These are phyloP conservation scores for Camelina laxa DNA, from an alignment of 345 rosid genomes.

Conservation along the genomic window DNA sequence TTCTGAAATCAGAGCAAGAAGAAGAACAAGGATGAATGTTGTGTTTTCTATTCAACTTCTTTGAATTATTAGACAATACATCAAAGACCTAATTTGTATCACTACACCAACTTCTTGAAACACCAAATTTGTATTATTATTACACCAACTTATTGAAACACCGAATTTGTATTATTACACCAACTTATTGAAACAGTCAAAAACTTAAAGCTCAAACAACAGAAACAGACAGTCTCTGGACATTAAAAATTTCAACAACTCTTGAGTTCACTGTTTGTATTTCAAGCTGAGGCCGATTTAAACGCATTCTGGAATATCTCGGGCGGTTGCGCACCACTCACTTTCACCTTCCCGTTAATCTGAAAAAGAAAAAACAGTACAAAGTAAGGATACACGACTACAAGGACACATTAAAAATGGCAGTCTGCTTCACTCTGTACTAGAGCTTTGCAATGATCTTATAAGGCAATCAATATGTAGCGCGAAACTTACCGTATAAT, in stretches of 20 bases:
- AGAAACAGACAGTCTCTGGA: slow-evolving; percentile 5
- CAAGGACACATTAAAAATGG: neutral
- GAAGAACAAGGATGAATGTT: neutral
- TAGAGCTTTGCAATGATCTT: neutral
- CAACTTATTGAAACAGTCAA: slow-evolving; percentile 12
- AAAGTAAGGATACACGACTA: neutral
- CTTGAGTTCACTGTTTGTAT: neutral
- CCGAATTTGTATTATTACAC: slow-evolving; percentile 16
- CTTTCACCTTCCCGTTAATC: slow-evolving; percentile 76
- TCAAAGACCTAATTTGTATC: neutral
- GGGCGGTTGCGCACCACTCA: slow-evolving; percentile 83
- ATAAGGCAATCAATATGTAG: neutral
- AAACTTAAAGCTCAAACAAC: neutral
- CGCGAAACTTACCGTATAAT: slow-evolving; percentile 61
- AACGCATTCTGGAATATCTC: slow-evolving; percentile 76
- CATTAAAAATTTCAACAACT: neutral
- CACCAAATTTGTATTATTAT: neutral
- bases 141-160: no score
- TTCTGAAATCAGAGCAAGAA: slow-evolving; percentile 13
- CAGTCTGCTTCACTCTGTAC: neutral
- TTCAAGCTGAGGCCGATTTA: slow-evolving; percentile 52
- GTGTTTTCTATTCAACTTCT: neutral
- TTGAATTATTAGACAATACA: slow-evolving; percentile 5
- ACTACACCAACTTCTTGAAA: slow-evolving; percentile 24
- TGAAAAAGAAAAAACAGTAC: slow-evolving; percentile 45